A percentile compares a stretch with the other conserved stretches of the same genome.
phyloP scores from a whole-genome alignment of 192 early-diverging fungal species.

The Coemansia sp. region DNA sequence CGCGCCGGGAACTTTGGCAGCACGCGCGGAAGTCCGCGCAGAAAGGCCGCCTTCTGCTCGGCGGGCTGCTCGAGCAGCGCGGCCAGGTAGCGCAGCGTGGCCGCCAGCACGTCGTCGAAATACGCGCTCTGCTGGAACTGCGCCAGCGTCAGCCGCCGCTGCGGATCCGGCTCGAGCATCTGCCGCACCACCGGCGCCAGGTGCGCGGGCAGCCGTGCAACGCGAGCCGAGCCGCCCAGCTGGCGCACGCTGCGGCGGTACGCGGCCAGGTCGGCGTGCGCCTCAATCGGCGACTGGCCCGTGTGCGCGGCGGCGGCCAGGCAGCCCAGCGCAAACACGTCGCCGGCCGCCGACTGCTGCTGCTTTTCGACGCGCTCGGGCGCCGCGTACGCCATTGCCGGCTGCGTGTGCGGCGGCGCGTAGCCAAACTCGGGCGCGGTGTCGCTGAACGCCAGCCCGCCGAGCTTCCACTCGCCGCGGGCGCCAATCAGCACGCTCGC shows the following conservation, averaged over 20 bases:
- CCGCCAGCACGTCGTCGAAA: constrained; percentile 77
- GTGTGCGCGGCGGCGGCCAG: constrained; percentile 66
- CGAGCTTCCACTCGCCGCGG: constrained; percentile 81
- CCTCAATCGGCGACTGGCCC: constrained; percentile 47
- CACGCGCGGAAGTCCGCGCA: constrained; percentile 69
- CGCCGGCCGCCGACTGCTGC: constrained; percentile 52
- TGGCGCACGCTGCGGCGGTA: constrained; percentile 57
- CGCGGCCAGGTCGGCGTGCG: constrained; percentile 56
- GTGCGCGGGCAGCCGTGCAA: constrained; percentile 53
- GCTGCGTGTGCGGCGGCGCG: constrained; percentile 57
- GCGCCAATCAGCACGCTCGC: constrained; percentile 70
- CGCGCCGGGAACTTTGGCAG: constrained; percentile 69
- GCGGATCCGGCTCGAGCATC: constrained; percentile 55
- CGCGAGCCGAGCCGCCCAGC: constrained; percentile 25
- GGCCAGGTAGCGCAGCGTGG: constrained; percentile 76
- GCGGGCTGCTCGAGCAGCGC: constrained; percentile 70
- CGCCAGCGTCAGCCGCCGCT: constrained; percentile 54
- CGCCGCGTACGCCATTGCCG: constrained; percentile 60
- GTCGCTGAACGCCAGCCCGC: constrained; percentile 72
- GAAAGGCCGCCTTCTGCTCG: constrained; percentile 74
- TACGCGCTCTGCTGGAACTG: constrained; percentile 66
- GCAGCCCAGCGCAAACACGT: constrained; percentile 79
- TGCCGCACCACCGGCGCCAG: constrained; percentile 49
- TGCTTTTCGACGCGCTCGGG: constrained; percentile 70
- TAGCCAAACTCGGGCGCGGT: constrained; percentile 61